These are phyloP conservation scores for Fusarium pseudocircinatum DNA, from an alignment of 2,329 filamentous ascomycete species.

Conservation along the genomic window DNA sequence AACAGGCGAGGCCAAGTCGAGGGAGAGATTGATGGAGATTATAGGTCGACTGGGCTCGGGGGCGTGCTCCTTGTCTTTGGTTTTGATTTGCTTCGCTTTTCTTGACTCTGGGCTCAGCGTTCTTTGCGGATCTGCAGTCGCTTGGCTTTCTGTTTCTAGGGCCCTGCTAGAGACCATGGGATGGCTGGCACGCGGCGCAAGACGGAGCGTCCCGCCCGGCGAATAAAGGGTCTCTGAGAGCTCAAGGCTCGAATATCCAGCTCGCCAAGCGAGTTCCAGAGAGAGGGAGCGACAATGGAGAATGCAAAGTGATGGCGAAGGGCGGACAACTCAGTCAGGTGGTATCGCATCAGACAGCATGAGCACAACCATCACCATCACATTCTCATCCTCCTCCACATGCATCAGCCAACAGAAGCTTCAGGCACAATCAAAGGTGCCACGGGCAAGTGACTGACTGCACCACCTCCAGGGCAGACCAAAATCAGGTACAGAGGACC, in stretches of 20 bases:
- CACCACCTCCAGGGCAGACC: slow-evolving; percentile 19
- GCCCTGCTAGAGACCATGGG: slow-evolving; percentile 25
- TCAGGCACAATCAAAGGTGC: slow-evolving; percentile 14
- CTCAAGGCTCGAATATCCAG: slow-evolving; percentile 18
- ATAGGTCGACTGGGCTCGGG: slow-evolving; percentile 10
- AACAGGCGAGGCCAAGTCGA: slow-evolving; percentile 11
- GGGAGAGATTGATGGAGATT: slow-evolving; percentile 29
- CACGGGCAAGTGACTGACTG: slow-evolving; percentile 28
- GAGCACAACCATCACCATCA: slow-evolving; percentile 33
- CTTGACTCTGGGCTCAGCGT: slow-evolving; percentile 27
- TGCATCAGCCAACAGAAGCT: slow-evolving; percentile 20
- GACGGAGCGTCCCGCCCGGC: slow-evolving; percentile 37
- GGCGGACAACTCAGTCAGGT: slow-evolving; percentile 30
- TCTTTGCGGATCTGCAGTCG: slow-evolving; percentile 35
- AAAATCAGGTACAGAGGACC: slow-evolving; percentile 34
- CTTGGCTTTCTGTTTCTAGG: slow-evolving; percentile 29
- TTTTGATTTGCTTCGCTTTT: slow-evolving; percentile 35
- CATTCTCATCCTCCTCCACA: slow-evolving; percentile 25
- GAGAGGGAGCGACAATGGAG: slow-evolving; percentile 2
- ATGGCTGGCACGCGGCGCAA: slow-evolving; percentile 39
- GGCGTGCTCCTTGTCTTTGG: slow-evolving; percentile 35
- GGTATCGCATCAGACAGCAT: slow-evolving; percentile 33
- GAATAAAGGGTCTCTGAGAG: slow-evolving; percentile 32
- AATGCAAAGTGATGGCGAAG: slow-evolving; percentile 28
- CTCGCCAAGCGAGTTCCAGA: slow-evolving; percentile 12